Evolutionary conservation across 257 asterid genomes (phyloP).

Genomic region (Oldenlandia corymbosa): DNA sequence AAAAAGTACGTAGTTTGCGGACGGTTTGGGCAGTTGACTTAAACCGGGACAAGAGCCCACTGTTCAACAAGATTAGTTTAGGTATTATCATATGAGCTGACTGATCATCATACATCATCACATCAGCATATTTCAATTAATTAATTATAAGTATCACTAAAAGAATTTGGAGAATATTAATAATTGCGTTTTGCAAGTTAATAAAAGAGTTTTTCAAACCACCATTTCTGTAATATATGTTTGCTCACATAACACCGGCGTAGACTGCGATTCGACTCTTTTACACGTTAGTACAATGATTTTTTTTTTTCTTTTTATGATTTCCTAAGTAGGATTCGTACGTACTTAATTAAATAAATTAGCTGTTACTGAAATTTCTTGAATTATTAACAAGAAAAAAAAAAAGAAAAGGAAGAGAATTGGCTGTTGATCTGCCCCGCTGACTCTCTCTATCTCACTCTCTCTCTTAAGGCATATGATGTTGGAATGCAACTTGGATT

Average conservation of each 20-base stretch:
- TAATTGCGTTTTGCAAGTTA: too few relatives aligned
- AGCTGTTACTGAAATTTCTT: too few relatives aligned
- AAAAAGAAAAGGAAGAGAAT: neutral
- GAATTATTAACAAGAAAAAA: neutral
- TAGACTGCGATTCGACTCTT: slow-evolving; percentile 31
- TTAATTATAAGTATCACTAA: too few relatives aligned
- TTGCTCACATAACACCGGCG: slow-evolving; percentile 32
- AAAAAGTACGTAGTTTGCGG: slow-evolving; percentile 10
- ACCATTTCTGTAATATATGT: too few relatives aligned
- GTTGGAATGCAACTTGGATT: neutral
- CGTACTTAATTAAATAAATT: too few relatives aligned
- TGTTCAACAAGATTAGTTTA: slow-evolving; percentile 17
- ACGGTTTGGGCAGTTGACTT: slow-evolving; percentile 40
- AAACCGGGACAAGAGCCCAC: neutral
- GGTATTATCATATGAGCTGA: slow-evolving; percentile 11
- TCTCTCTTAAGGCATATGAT: neutral
- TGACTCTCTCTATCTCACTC: slow-evolving; percentile 22
- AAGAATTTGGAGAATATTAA: too few relatives aligned
- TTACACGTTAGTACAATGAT: slow-evolving; percentile 22
- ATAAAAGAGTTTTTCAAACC: too few relatives aligned
- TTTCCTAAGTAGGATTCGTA: too few relatives aligned
- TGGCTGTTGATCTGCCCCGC: slow-evolving; percentile 51
- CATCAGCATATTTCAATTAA: neutral
- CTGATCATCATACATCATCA: too few relatives aligned
- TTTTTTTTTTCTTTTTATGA: neutral